These are phyloP conservation scores for Oxytropis ochrocephala DNA, from an alignment of 306 rosid genomes.

Conservation along the genomic window DNA sequence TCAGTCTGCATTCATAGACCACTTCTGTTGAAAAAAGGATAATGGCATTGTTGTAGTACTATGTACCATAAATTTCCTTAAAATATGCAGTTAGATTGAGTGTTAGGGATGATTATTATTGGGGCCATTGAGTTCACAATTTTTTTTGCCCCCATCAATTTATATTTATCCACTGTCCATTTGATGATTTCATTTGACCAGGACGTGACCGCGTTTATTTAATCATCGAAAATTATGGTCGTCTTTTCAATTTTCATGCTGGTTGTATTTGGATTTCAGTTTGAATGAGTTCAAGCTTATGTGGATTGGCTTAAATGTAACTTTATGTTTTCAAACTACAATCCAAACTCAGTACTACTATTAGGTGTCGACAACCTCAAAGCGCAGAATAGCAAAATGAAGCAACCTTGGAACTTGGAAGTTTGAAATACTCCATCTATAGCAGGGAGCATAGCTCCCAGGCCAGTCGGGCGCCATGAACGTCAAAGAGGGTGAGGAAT, in stretches of 20 bases:
- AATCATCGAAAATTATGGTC: neutral
- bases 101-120: neutral
- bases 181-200: neutral
- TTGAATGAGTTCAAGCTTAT: neutral
- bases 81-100: slow-evolving; percentile 32
- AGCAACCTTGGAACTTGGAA: no score
- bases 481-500: no score
- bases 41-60: slow-evolving; percentile 43
- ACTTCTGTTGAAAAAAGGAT: slow-evolving; percentile 5
- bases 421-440: no score
- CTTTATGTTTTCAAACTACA: neutral
- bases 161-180: neutral
- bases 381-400: no score
- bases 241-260: neutral
- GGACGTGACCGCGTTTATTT: neutral
- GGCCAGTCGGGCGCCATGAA: no score
- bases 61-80: slow-evolving; percentile 40
- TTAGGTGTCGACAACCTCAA: no score
- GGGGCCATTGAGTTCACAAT: neutral
- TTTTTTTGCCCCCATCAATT: neutral
- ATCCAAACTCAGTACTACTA: no score
- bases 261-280: neutral
- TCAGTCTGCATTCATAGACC: slow-evolving; percentile 4
- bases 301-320: neutral
- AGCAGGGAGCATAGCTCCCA: no score